phyloP scores from a whole-genome alignment of 305 asterid genomes.

The Withania somnifera region DNA sequence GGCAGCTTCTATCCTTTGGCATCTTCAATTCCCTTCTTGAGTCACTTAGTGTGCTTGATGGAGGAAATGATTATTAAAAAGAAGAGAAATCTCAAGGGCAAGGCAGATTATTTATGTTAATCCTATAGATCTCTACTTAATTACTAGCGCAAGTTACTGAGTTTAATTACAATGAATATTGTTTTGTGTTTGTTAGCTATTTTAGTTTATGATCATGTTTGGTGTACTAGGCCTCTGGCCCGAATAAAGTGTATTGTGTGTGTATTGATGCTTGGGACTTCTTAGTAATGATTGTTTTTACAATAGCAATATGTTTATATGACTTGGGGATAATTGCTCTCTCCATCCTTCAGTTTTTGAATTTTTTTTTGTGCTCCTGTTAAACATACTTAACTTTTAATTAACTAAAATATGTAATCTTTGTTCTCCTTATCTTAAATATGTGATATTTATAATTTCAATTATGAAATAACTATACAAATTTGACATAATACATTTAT shows the following conservation, averaged over 20 bases:
- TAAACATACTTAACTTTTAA: too few relatives aligned
- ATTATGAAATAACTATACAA: too few relatives aligned
- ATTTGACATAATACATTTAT: too few relatives aligned
- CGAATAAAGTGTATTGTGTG: neutral
- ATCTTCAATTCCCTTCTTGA: constrained; percentile 15
- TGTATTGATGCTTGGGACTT: neutral
- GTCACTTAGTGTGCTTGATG: neutral
- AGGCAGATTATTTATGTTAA: constrained; percentile 24
- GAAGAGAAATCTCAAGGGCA: constrained; percentile 20
- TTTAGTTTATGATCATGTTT: neutral
- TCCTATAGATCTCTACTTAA: neutral
- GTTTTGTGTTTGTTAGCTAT: neutral
- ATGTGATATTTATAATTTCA: too few relatives aligned
- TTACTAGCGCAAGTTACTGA: neutral
- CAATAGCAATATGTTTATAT: neutral
- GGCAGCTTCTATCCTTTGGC: constrained; percentile 40
- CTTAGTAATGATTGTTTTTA: neutral
- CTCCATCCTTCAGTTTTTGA: neutral
- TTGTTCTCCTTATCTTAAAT: too few relatives aligned
- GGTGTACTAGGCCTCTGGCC: neutral
- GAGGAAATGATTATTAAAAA: neutral
- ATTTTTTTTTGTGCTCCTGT: too few relatives aligned
- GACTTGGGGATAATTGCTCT: too few relatives aligned
- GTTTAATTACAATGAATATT: neutral
- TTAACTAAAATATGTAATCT: too few relatives aligned